phyloP scores from a whole-genome alignment of 169 alveolate genomes.

The Plasmodium knowlesi region DNA sequence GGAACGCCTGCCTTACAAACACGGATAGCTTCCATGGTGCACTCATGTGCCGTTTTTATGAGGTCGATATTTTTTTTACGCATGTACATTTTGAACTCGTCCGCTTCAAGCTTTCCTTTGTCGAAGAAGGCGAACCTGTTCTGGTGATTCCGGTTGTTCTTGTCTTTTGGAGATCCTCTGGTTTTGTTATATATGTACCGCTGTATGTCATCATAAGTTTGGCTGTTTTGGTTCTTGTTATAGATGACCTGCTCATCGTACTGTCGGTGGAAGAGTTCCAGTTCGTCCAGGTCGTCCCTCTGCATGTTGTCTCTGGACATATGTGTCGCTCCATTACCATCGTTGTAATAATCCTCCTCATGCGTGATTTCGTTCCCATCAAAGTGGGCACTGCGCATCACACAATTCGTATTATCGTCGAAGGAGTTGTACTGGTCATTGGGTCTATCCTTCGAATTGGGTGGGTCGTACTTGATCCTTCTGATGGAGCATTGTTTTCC shows the following conservation, averaged over 20 bases:
- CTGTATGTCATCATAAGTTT: slow-evolving; percentile 7
- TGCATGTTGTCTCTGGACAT: neutral
- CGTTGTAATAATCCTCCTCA: neutral
- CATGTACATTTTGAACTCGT: slow-evolving; percentile 72
- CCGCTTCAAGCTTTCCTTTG: neutral
- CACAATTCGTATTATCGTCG: slow-evolving; percentile 31
- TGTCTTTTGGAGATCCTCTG: neutral
- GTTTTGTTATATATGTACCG: slow-evolving; percentile 6
- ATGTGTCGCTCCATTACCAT: neutral
- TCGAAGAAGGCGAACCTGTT: slow-evolving; percentile 33
- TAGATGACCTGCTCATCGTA: slow-evolving; percentile 38
- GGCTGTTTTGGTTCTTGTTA: neutral
- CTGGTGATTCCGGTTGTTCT: neutral
- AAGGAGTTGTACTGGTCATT: neutral
- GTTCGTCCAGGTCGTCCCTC: neutral
- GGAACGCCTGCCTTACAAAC: slow-evolving; percentile 80
- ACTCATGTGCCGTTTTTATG: slow-evolving; percentile 81
- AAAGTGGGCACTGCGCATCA: neutral
- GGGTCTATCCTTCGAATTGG: slow-evolving; percentile 27
- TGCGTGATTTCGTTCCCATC: neutral
- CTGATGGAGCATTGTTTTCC: slow-evolving; percentile 4
- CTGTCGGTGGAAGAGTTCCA: slow-evolving; percentile 25
- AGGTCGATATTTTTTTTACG: slow-evolving; percentile 76
- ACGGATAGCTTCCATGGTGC: slow-evolving; percentile 77
- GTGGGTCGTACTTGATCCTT: slow-evolving; percentile 27